These are phyloP conservation scores for Phytophthora fragariae DNA, from an alignment of 352 stramenopile genomes.

Conservation along the genomic window DNA sequence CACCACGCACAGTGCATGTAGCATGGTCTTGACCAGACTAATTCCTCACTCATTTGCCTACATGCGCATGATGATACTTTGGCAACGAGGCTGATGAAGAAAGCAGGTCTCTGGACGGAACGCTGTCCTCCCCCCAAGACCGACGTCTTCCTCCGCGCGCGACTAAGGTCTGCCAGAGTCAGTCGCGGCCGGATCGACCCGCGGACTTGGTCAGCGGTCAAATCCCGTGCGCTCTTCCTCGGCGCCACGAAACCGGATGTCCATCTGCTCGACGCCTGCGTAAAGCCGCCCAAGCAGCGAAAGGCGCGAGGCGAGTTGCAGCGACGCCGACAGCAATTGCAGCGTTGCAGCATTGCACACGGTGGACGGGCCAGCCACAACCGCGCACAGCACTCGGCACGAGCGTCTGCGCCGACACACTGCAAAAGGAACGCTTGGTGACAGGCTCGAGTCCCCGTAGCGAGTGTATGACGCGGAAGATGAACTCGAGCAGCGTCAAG, in stretches of 20 bases:
- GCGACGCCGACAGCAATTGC: conserved; percentile 34
- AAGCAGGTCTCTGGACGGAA: conserved; percentile 35
- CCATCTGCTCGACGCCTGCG: conserved; percentile 11
- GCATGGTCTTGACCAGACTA: too few species aligned
- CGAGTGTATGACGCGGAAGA: conserved; percentile 6
- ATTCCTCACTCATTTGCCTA: neutral
- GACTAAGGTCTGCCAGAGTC: conserved; percentile 27
- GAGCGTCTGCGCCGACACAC: conserved; percentile 31
- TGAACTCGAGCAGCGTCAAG: conserved; percentile 38
- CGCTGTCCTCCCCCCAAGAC: conserved; percentile 16
- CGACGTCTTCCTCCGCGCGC: conserved; percentile 10
- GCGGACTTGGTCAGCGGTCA: conserved; percentile 1
- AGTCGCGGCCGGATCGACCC: conserved; percentile 1
- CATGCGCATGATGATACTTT: neutral
- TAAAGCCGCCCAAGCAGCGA: conserved; percentile 29
- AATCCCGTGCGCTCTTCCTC: conserved; percentile 28
- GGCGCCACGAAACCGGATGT: conserved; percentile 32
- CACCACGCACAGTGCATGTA: neutral
- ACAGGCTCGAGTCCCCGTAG: neutral
- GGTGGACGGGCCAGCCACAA: conserved; percentile 38
- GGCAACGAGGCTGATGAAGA: neutral
- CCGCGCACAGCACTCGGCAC: conserved; percentile 21
- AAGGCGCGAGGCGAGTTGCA: conserved; percentile 32
- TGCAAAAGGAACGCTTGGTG: conserved; percentile 44
- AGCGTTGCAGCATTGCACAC: conserved; percentile 48